Evolutionary conservation across 768 basidiomycete species (phyloP), one percentile per base, ranked within the genome.

Genomic region (Tremella yokohamensis): DNA sequence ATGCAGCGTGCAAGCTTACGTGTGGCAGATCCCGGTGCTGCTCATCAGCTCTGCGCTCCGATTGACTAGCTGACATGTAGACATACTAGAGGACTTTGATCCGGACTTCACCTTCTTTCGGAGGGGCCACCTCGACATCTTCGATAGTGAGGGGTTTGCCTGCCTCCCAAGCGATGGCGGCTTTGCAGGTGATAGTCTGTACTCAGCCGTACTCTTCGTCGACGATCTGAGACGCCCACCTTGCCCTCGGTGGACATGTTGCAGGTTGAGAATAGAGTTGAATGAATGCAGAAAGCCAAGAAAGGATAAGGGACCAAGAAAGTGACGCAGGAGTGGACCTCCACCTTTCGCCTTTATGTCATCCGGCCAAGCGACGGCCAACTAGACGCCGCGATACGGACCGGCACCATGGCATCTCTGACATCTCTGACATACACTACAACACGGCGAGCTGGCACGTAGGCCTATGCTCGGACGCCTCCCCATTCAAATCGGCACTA

Each of bases 111-210:
- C 87, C 82, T 29, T 87, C 85, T 61, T 80, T 81, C 39, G 96
- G 96, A 49, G 94, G 93, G 18, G 88, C 89, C 19, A 99, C 96
- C 69, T 96, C 87, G 67, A 99, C 85, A 39, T 90, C 85, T 78
- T 98, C 94, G 69, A 97, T 79, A 71, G 86, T 84, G 62, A 98
- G 83, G 49, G 77, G 75, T 42, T 76, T 74, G 56, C 57, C 73
- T 73, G 93, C 91, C 54, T 82, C 90, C 96, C 94, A 99, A 77
- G 91, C 94, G 58, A 99, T 86, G 39, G 90, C 89, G 34, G 90
- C 93, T 77, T 90, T 94, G 81, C 94, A 83, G 73, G 84, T 83
- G 85, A 94, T 80, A 76, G 77, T 75, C 76, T 79, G 50, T 24
- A 39, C 12, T 8, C 16, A 19, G 20, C 11, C 22, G 42, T 37